Conservation (phyloP, 2,329 filamentous ascomycete species). For the Colletotrichum sp. region DNA sequence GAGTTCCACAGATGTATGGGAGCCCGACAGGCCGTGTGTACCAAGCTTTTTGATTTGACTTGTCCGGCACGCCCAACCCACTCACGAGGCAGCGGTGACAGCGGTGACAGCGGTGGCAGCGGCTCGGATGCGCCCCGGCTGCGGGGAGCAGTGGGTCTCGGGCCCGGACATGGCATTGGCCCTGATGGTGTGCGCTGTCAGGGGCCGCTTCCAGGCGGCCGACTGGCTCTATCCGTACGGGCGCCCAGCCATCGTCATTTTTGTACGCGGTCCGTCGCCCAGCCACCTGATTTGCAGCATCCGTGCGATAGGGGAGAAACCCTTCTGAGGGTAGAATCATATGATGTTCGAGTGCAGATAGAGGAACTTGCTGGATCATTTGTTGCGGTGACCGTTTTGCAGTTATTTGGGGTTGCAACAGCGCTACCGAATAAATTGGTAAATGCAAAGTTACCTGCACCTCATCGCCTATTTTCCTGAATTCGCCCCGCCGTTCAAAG, state of each 20-base stretch:
- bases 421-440: neutral
- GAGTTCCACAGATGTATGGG: no score
- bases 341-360: neutral
- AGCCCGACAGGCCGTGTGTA: neutral
- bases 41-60: neutral
- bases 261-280: neutral
- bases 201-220: neutral
- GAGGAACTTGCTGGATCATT: neutral
- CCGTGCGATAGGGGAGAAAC: neutral
- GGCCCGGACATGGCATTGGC: neutral
- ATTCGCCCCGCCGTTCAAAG: neutral
- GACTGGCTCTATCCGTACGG: neutral
- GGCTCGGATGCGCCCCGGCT: neutral
- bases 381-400: neutral
- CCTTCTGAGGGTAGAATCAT: neutral
- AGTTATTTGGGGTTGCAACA: neutral
- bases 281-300: neutral
- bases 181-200: neutral
- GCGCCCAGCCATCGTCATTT: conserved; percentile 16
- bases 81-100: neutral
- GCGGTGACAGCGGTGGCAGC: neutral
- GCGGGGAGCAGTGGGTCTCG: neutral
- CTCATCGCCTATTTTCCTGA: no score
- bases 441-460: neutral
- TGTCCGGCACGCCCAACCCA: neutral